A percentile compares a stretch with the other conserved stretches of the same genome.
phyloP scores from a whole-genome alignment of 2,329 filamentous ascomycete species.

The Aspergillus sclerotialis region DNA sequence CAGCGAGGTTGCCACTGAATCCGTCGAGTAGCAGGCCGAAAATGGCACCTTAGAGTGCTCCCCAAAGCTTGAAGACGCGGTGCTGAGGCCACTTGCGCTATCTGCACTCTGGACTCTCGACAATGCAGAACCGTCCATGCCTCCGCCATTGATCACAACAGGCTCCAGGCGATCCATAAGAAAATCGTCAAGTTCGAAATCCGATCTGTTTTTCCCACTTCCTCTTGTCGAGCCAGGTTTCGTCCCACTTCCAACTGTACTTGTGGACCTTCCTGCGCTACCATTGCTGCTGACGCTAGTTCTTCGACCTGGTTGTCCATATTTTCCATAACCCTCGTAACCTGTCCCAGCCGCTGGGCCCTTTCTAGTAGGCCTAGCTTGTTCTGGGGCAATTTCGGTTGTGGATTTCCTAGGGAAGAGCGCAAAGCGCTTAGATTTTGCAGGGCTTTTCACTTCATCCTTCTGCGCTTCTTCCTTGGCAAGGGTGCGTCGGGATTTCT shows the following conservation, averaged over 20 bases:
- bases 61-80: constrained; percentile 19
- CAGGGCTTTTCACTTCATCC: constrained; percentile 21
- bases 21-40: constrained; percentile 25
- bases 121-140: constrained; percentile 25
- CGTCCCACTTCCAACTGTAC: constrained; percentile 29
- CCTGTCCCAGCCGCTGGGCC: constrained; percentile 89
- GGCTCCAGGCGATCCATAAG: constrained; percentile 41
- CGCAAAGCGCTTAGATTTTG: constrained; percentile 59
- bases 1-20: constrained; percentile 24
- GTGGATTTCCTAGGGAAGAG: constrained; percentile 71
- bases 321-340: constrained; percentile 60
- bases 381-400: constrained; percentile 48
- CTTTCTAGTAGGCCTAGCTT: constrained; percentile 55
- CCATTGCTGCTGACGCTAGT: constrained; percentile 34
- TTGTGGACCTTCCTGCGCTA: constrained; percentile 34
- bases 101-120: constrained; percentile 34
- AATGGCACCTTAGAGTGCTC: constrained; percentile 13
- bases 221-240: constrained; percentile 32
- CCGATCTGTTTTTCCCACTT: constrained; percentile 35
- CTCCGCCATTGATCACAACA: constrained; percentile 44
- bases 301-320: constrained; percentile 39
- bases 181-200: constrained; percentile 43
- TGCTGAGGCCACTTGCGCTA: constrained; percentile 29
- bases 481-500: constrained; percentile 31
- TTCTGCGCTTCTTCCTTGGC: constrained; percentile 21